Conservation (phyloP, 495 filamentous ascomycete species). For the Podospora didyma region DNA sequence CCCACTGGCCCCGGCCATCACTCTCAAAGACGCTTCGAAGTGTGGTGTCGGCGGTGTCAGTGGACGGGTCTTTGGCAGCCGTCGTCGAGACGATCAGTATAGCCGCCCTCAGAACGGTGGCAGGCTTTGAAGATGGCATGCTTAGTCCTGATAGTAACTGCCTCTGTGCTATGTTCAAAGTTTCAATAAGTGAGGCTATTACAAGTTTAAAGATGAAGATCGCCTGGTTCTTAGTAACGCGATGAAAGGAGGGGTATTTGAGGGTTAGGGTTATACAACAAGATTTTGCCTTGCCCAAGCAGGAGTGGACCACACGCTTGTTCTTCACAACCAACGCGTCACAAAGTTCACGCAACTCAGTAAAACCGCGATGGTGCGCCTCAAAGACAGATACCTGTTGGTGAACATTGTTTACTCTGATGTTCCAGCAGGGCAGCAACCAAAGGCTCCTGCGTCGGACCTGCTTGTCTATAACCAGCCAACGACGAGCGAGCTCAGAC, state of each 20-base stretch:
- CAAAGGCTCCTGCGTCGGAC: constrained; percentile 42
- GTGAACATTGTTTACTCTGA: constrained; percentile 87
- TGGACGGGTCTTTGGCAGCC: constrained; percentile 74
- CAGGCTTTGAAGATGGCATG: neutral
- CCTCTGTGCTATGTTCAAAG: neutral
- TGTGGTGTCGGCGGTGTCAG: constrained; percentile 64
- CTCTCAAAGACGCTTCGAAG: constrained; percentile 64
- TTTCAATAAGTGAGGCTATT: no score
- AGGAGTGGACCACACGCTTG: no score
- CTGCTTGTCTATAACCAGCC: constrained; percentile 71
- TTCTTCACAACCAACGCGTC: neutral
- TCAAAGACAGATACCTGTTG: constrained; percentile 93
- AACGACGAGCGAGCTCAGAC: constrained; percentile 61
- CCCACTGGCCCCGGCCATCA: constrained; percentile 64
- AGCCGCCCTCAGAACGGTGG: constrained; percentile 52
- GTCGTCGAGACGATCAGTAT: constrained; percentile 93
- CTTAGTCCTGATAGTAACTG: neutral
- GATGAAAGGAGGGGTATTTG: no score
- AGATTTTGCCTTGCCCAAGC: no score
- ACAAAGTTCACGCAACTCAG: neutral
- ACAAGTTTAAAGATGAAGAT: no score
- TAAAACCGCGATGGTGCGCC: constrained; percentile 82
- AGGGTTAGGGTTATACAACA: neutral
- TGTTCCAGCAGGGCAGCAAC: constrained; percentile 33
- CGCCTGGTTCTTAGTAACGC: no score